phyloP scores from a whole-genome alignment of 495 filamentous ascomycete species.

The Podospora didyma region DNA sequence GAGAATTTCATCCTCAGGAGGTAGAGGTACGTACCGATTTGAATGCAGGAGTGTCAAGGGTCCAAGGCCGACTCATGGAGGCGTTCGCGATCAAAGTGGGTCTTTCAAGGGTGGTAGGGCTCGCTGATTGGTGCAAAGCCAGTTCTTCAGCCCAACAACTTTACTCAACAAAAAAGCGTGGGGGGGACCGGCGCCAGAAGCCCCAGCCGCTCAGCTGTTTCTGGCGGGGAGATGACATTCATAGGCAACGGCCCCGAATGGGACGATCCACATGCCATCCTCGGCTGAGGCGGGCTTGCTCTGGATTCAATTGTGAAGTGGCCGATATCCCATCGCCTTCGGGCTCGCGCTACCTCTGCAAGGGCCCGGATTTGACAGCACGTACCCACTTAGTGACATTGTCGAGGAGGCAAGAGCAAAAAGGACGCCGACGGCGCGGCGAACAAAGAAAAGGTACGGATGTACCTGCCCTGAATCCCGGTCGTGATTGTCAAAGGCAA shows the following conservation, averaged over 20 bases:
- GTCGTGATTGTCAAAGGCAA: neutral
- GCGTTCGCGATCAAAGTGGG: too few relatives aligned
- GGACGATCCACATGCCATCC: constrained; percentile 20
- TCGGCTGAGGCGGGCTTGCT: constrained; percentile 17
- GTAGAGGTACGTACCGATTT: too few relatives aligned
- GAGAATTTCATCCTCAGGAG: too few relatives aligned
- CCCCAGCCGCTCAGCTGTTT: neutral
- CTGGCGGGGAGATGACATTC: constrained; percentile 11
- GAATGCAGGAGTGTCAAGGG: neutral
- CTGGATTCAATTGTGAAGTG: constrained; percentile 10
- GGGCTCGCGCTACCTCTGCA: neutral
- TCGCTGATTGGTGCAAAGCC: too few relatives aligned
- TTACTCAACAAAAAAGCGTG: constrained; percentile 32
- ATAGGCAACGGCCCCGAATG: constrained; percentile 6
- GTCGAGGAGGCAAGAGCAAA: too few relatives aligned
- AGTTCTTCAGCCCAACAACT: constrained; percentile 30
- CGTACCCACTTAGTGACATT: too few relatives aligned
- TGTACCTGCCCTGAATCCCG: too few relatives aligned
- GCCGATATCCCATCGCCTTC: neutral
- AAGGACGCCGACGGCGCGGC: too few relatives aligned
- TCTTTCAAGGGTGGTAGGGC: too few relatives aligned
- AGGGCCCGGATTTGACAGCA: too few relatives aligned
- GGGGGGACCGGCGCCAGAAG: constrained; percentile 5
- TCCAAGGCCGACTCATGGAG: too few relatives aligned
- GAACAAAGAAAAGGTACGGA: too few relatives aligned